Evolutionary conservation across 2,329 filamentous ascomycete genomes (phyloP).

Genomic region (Pseudopithomyces maydicus): DNA sequence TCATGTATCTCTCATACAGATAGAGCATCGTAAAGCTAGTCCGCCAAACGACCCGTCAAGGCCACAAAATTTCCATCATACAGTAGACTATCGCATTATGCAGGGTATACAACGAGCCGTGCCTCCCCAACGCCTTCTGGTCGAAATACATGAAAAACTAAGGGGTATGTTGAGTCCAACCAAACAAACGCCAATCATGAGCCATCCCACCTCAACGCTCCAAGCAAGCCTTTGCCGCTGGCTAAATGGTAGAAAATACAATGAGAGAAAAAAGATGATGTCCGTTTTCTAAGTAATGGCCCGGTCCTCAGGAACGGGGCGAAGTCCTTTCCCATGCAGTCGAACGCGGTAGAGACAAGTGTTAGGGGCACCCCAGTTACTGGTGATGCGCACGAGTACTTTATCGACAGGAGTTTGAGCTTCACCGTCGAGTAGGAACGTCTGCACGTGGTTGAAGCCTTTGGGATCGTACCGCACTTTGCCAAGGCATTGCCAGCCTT

Average conservation of each 20-base stretch:
- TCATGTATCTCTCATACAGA: background rate
- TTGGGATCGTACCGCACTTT: conserved; percentile 49
- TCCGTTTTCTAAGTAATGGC: background rate
- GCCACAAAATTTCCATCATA: background rate
- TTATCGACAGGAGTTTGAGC: conserved; percentile 35
- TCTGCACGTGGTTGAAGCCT: conserved; percentile 49
- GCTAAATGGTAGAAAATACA: background rate
- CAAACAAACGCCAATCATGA: background rate
- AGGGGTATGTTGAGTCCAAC: conserved; percentile 1
- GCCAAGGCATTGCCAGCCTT: conserved; percentile 48
- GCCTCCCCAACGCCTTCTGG: background rate
- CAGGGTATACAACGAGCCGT: conserved; percentile 3
- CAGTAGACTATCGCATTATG: conserved; percentile 1
- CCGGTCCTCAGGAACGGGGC: conserved; percentile 8
- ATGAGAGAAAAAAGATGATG: background rate
- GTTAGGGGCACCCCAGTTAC: conserved; percentile 51
- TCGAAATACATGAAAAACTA: background rate
- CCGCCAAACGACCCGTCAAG: background rate
- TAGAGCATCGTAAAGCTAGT: background rate
- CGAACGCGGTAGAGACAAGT: conserved; percentile 55
- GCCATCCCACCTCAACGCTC: background rate
- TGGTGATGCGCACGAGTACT: conserved; percentile 46
- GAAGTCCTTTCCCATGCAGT: conserved; percentile 43
- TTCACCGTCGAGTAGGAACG: conserved; percentile 42
- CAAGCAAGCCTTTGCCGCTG: background rate